These are phyloP conservation scores for Backusella liffmaniae DNA, from an alignment of 192 early-diverging fungal species.

Conservation along the genomic window DNA sequence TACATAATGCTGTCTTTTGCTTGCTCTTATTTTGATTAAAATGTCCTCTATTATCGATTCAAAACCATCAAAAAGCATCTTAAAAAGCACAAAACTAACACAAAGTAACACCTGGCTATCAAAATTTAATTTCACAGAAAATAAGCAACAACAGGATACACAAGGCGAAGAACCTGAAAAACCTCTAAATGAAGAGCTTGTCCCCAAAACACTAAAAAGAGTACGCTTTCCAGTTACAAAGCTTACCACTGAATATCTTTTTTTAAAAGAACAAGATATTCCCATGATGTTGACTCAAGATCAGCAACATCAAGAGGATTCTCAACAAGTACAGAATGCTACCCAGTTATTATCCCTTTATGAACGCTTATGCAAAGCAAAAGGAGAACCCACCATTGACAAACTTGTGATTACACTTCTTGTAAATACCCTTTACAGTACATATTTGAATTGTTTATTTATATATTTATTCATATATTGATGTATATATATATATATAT, in stretches of 20 bases:
- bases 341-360: constrained; percentile 21
- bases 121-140: constrained; percentile 2
- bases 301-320: neutral
- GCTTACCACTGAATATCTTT: constrained; percentile 47
- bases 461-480: neutral
- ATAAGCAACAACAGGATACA: neutral
- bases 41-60: neutral
- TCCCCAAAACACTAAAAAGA: constrained; percentile 39
- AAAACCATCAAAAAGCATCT: constrained; percentile 10
- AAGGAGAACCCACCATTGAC: constrained; percentile 24
- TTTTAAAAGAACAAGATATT: neutral
- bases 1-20: neutral
- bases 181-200: constrained; percentile 14
- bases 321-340: neutral
- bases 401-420: constrained; percentile 12
- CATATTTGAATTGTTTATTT: neutral
- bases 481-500: neutral
- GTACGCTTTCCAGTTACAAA: constrained; percentile 54
- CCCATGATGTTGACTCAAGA: neutral
- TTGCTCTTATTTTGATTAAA: neutral
- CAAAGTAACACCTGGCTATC: constrained; percentile 3
- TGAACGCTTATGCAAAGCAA: constrained; percentile 30
- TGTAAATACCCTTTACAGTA: neutral
- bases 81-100: neutral
- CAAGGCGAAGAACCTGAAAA: neutral